Conservation (phyloP, 768 basidiomycete genomes). For the Leccinum variicolor region DNA sequence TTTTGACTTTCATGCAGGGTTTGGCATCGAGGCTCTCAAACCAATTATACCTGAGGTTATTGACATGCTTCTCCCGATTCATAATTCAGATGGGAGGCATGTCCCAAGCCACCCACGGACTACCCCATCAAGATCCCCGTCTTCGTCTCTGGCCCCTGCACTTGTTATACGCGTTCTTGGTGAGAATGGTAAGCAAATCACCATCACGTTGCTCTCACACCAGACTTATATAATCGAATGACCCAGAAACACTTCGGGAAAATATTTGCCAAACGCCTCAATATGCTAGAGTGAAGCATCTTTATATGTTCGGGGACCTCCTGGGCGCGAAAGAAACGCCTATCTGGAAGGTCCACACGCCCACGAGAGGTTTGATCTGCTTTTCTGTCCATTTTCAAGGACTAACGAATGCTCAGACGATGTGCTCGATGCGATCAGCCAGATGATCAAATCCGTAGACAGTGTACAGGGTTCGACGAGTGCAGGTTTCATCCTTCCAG, state of each 20-base stretch:
- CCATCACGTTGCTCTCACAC: background rate
- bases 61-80: slow-evolving; percentile 9
- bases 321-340: slow-evolving; percentile 6
- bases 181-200: slow-evolving; percentile 5
- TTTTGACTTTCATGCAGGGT: slow-evolving; percentile 1
- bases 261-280: slow-evolving; percentile 12
- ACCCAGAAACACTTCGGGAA: slow-evolving; percentile 17
- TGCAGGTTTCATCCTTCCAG: slow-evolving; percentile 3
- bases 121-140: slow-evolving; percentile 2
- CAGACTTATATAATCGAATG: background rate
- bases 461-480: slow-evolving; percentile 10
- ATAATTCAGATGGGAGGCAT: background rate
- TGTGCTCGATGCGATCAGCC: slow-evolving; percentile 4
- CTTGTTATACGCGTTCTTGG: slow-evolving; percentile 12
- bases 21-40: slow-evolving; percentile 10
- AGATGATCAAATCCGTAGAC: slow-evolving; percentile 10
- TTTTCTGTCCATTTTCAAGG: too few relatives aligned
- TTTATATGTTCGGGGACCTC: slow-evolving; percentile 13
- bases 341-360: slow-evolving; percentile 8
- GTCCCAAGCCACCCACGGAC: background rate
- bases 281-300: slow-evolving; percentile 16
- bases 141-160: slow-evolving; percentile 13
- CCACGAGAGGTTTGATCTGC: slow-evolving; percentile 6
- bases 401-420: background rate
- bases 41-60: slow-evolving; percentile 8